Evolutionary conservation across 495 filamentous ascomycete species (phyloP).

Genomic region (Penicillium taxi): DNA sequence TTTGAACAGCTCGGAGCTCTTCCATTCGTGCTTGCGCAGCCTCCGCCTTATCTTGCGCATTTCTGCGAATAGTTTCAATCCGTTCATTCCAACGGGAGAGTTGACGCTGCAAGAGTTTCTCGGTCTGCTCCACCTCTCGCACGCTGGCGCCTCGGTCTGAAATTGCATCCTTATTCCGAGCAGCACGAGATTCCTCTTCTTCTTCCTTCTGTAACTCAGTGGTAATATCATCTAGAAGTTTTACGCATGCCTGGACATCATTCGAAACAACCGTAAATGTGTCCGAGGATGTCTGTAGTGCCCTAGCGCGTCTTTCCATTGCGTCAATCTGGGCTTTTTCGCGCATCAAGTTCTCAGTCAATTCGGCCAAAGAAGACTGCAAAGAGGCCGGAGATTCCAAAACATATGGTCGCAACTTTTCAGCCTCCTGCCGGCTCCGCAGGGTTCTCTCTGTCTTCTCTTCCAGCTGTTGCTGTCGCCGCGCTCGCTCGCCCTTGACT

Average conservation of each 20-base stretch:
- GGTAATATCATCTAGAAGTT: constrained; percentile 80
- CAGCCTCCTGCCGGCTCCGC: constrained; percentile 61
- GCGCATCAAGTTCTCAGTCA: constrained; percentile 62
- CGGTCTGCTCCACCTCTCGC: constrained; percentile 80
- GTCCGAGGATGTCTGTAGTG: constrained; percentile 85
- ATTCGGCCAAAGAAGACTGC: constrained; percentile 70
- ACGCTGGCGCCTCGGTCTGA: constrained; percentile 81
- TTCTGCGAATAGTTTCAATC: constrained; percentile 69
- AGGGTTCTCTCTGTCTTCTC: constrained; percentile 64
- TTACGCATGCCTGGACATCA: constrained; percentile 78
- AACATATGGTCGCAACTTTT: constrained; percentile 85
- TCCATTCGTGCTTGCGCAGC: constrained; percentile 82
- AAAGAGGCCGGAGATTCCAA: constrained; percentile 77
- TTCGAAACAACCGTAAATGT: constrained; percentile 74
- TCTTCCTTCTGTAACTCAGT: constrained; percentile 81
- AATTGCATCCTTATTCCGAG: constrained; percentile 75
- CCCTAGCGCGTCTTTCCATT: constrained; percentile 75
- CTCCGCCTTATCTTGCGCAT: constrained; percentile 71
- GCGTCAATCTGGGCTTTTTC: constrained; percentile 80
- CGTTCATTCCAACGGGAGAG: constrained; percentile 74
- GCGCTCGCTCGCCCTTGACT: constrained; percentile 61
- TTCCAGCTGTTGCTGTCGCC: constrained; percentile 64
- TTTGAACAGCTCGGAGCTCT: constrained; percentile 73
- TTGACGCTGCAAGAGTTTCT: constrained; percentile 75
- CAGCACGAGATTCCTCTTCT: constrained; percentile 71